Conservation (phyloP, 139 green algal genomes). For the Nannochloris sp. region DNA sequence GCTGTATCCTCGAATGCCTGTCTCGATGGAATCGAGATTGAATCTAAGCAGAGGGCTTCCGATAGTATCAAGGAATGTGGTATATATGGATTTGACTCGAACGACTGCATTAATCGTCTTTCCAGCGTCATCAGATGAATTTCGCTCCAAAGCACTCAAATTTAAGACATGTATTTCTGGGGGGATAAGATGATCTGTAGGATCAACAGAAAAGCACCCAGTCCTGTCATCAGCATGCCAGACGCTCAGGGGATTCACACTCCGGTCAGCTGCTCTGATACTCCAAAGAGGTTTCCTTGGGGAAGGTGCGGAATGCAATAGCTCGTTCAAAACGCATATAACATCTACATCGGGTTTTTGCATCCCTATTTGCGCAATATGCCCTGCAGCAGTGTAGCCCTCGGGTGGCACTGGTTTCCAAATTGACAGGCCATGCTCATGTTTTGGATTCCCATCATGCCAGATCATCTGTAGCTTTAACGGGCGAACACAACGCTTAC, state of each 20-base stretch:
- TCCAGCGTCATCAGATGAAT: neutral
- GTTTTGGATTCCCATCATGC: conserved; percentile 2
- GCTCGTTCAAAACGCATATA: conserved; percentile 20
- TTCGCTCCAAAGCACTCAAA: neutral
- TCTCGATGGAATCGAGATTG: conserved; percentile 30
- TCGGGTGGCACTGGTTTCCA: conserved; percentile 63
- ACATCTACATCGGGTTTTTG: conserved; percentile 14
- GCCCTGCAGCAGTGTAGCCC: conserved; percentile 76
- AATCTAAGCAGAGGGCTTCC: conserved; percentile 53
- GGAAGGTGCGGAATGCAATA: neutral
- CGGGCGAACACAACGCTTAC: neutral
- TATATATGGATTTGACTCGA: conserved; percentile 19
- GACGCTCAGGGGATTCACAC: conserved; percentile 15
- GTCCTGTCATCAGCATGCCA: conserved; percentile 55
- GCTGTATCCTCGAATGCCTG: conserved; percentile 26
- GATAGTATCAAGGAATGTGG: conserved; percentile 51
- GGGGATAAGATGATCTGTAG: neutral
- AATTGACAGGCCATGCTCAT: conserved; percentile 39
- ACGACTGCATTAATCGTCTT: conserved; percentile 39
- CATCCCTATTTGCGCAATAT: conserved; percentile 35
- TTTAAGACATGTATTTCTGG: neutral
- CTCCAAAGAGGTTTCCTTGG: conserved; percentile 10
- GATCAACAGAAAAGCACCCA: conserved; percentile 36
- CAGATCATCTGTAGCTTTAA: neutral
- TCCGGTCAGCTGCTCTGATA: neutral